Base-by-base conservation (phyloP, 371 early-diverging fungal genomes). In the Circinella minor region DNA sequence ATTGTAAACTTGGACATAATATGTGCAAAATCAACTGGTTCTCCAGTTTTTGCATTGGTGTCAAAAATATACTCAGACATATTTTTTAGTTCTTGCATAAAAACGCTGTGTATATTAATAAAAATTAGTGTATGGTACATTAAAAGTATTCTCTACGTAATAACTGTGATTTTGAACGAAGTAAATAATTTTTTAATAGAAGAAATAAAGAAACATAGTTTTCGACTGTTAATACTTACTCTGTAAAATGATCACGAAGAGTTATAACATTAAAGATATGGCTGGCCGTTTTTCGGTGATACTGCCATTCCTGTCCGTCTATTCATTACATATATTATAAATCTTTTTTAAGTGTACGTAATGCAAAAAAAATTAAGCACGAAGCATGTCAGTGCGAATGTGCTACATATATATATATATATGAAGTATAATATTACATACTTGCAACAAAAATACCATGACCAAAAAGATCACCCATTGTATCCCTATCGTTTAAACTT, bases 211-310 rank as follows among this genome's bases (percentile, higher is more conserved):
- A n/a, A n/a, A n/a, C n/a, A n/a, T n/a, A n/a, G n/a, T n/a, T 34
- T 38, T 36, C 4, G 14, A 4, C 13, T 37, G 9, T 3, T 36
- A 27, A 9, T 13, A 65, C 76, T 20, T 70, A 77, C 80, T 71
- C 80, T 57, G 81, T 81, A 47, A 85, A 83, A 59, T 82, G 84
- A 38, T 86, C 83, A 5, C 87, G 78, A 73, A 87, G 86, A 13
- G 85, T 86, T 61, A 80, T 79, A 74, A 81, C 83, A 39, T 80
- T 84, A 54, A 88, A 88, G 54, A 88, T 82, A 51, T 85, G 75
- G 47, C 81, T 77, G 3, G 89, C 86, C 17, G 77, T 75, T 48
- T 83, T 83, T 43, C 82, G 79, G 54, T 82, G 85, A 39, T 74
- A 77, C 38, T 68, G 69, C 85, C 85, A 85, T 57, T 71, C 65